Evolutionary conservation across 169 alveolate species (phyloP), one percentile per base, ranked within the genome.

Genomic region (Plasmodium ovale): DNA sequence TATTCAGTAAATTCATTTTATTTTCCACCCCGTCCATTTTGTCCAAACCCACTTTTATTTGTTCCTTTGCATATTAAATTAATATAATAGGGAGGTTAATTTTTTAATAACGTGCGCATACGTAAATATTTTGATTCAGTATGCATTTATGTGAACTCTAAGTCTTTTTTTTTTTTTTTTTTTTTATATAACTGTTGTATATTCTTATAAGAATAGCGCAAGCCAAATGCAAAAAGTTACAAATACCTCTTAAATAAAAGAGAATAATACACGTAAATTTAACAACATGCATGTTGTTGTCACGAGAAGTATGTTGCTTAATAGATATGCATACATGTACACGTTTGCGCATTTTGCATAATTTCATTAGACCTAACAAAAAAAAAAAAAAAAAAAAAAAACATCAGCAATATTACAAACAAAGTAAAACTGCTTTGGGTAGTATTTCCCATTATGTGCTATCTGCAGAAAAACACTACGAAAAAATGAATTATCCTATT

Each of bases 111-210:
- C 2, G 56, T 6, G 56, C 12, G 56, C 16, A 2, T 5, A 60
- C 4, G 31, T 60, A 60, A 29, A 31, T 60, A 60, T 39, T 31
- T 29, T 60, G 14, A 9, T 4, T 60, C 5, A 29, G 31, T 60
- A 27, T 31, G n/a, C n/a, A 29, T 62, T 4, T 56, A 56, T n/a
- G 1, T 56, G 5, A 5, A 21, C 7, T 2, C 23, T n/a, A 39
- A n/a, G 12, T 60, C 29, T 60, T 60, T 60, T 67, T n/a, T 19
- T 67, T 67, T 67, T 69, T 68, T 69, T 69, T 56, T n/a, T 31
- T 27, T 53, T 54, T 27, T 69, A 54, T 72, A 44, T 47, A 39
- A 19, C 9, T 60, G 44, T 33, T n/a, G 12, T 58, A 44, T 47
- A 31, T 58, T 21, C 33, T 25, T 68, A 23, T 44, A 54, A 21